Evolutionary conservation across 2,329 filamentous ascomycete genomes (phyloP), one percentile per base, ranked within the genome.

Genomic region (Aureobasidium namibiae): DNA sequence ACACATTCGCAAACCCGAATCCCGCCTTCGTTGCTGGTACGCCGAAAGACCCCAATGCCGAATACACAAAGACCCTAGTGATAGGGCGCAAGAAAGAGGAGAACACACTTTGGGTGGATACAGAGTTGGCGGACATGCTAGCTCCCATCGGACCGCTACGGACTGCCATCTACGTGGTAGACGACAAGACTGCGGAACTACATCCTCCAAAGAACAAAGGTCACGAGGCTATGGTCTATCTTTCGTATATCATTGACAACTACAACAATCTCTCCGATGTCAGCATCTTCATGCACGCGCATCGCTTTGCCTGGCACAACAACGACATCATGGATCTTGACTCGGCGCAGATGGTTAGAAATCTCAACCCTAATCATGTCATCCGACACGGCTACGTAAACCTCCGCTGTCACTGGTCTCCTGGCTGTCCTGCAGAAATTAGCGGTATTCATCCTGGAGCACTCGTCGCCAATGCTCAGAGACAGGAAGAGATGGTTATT

Each of bases 161-260:
- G 18, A 73, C 72, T 24, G 74, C 74, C 29, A 69, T 78, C n/a
- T 83, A 83, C 65, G 72, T 79, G n/a, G 78, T 77, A 26, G 77
- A 83, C 63, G 76, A 81, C 64, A 70, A 72, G 6, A 68, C 65
- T 1, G 78, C 78, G 3, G 67, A 69, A 14, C 72, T 78, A 23
- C 78, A 79, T 61, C 76, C 80, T 1, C 79, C 79, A 0, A 75
- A 76, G 41, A 81, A 82, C 65, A 84, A 84, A 68, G 84, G 84
- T 34, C 80, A 84, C 65, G 84, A 87, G 70, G 82, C 81, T 34
- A 80, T 83, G 72, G 78, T 83, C 8, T 86, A 86, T 67, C 74
- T 85, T 38, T 80, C 77, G 39, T 85, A 83, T 69, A 78, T 86
- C 65, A 78, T 84, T 65, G 81, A 84, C 67, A 77, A 81, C 68